phyloP scores from a whole-genome alignment of 805 yeast genomes.

The Kazachstania taianensis region DNA sequence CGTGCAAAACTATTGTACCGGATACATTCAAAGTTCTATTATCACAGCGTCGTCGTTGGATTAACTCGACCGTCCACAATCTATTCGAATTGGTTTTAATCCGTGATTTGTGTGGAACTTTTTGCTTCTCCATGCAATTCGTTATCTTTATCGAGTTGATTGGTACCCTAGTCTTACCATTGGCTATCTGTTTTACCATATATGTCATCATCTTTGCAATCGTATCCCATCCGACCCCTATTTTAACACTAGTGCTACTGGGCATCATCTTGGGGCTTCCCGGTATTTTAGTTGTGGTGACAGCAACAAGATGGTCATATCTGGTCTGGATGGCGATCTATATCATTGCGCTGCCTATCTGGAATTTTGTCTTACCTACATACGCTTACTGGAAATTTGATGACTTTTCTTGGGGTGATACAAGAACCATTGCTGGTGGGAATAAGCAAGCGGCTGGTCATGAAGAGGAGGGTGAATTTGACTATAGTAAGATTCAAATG shows the following conservation, averaged over 20 bases:
- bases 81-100: slow-evolving; percentile 79
- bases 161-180: slow-evolving; percentile 83
- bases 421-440: slow-evolving; percentile 67
- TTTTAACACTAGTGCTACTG: slow-evolving; percentile 64
- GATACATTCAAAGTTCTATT: slow-evolving; percentile 65
- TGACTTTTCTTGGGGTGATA: slow-evolving; percentile 95
- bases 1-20: slow-evolving; percentile 85
- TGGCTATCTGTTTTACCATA: slow-evolving; percentile 73
- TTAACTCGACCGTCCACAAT: slow-evolving; percentile 88
- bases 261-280: slow-evolving; percentile 79
- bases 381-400: slow-evolving; percentile 94
- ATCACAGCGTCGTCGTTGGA: slow-evolving; percentile 95
- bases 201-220: slow-evolving; percentile 69
- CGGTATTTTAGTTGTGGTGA: slow-evolving; percentile 67
- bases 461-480: slow-evolving; percentile 77
- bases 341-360: slow-evolving; percentile 73
- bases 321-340: slow-evolving; percentile 73
- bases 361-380: slow-evolving; percentile 83
- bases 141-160: slow-evolving; percentile 73
- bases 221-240: slow-evolving; percentile 65
- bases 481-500: slow-evolving; percentile 80
- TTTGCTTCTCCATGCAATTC: slow-evolving; percentile 92
- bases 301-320: slow-evolving; percentile 66
- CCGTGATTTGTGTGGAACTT: slow-evolving; percentile 84
- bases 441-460: slow-evolving; percentile 44